Conservation (phyloP, 202 grass and related monocot species). For the Musa balbisiana region DNA sequence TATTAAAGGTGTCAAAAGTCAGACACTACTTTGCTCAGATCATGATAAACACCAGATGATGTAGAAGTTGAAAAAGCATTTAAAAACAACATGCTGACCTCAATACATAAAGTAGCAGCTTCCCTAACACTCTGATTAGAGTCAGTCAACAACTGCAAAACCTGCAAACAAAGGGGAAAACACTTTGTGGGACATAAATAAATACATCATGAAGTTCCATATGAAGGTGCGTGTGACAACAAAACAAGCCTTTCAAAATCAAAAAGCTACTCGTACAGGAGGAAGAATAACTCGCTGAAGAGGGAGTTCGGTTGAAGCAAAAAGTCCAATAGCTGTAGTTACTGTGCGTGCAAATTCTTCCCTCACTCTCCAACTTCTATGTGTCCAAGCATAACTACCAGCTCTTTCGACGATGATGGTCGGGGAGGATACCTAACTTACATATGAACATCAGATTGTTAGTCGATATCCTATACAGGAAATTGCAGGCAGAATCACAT, state of each 20-base stretch:
- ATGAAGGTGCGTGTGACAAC: neutral
- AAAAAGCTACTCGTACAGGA: conserved; percentile 8
- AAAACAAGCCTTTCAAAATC: neutral
- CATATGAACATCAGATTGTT: neutral
- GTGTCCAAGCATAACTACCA: conserved; percentile 78
- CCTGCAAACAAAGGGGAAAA: conserved; percentile 26
- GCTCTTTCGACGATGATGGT: conserved; percentile 92
- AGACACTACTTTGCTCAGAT: neutral
- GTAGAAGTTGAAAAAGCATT: neutral
- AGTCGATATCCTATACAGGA: neutral
- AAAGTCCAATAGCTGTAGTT: conserved; percentile 12
- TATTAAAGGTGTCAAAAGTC: neutral
- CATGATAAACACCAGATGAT: neutral
- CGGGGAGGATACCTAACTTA: conserved; percentile 63
- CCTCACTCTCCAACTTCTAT: conserved; percentile 84
- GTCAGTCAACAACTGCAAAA: conserved; percentile 79
- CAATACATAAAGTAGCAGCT: conserved; percentile 74
- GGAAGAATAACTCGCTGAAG: conserved; percentile 22
- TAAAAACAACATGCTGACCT: conserved; percentile 29
- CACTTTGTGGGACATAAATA: neutral
- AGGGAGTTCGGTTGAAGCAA: conserved; percentile 20
- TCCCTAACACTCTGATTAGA: conserved; percentile 73
- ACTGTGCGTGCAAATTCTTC: conserved; percentile 63
- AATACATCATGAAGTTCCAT: neutral
- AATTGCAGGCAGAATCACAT: neutral